Percentiles rank a stretch among this genome's conserved stretches.
Conservation (phyloP, 2,329 filamentous ascomycete species). For the Colletotrichum gigasporum region DNA sequence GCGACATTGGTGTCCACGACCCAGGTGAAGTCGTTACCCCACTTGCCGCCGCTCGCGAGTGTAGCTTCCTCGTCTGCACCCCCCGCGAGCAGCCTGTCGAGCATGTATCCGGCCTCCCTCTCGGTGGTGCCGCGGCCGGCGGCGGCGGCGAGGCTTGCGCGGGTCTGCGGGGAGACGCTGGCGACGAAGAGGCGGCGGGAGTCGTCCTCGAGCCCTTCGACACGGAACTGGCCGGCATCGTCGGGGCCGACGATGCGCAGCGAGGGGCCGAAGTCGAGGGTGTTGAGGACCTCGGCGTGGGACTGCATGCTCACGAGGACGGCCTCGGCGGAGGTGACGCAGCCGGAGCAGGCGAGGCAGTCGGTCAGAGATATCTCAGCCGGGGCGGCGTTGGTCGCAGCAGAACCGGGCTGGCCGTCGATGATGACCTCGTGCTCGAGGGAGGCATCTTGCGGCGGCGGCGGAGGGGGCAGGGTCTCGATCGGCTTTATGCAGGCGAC, state of each 20-base stretch:
- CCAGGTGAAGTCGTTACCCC: conserved; percentile 85
- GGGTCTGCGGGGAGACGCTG: conserved; percentile 89
- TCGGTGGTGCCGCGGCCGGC: conserved; percentile 78
- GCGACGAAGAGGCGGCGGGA: conserved; percentile 86
- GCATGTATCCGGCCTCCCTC: conserved; percentile 80
- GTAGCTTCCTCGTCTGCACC: too few relatives aligned
- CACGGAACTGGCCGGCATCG: conserved; percentile 43
- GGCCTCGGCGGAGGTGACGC: conserved; percentile 96
- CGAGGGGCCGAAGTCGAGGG: conserved; percentile 74
- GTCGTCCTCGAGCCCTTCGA: conserved; percentile 64
- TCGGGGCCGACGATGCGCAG: conserved; percentile 50
- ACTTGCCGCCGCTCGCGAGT: conserved; percentile 74
- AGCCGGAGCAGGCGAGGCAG: conserved; percentile 96
- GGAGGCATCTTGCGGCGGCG: conserved; percentile 44
- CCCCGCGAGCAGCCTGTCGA: conserved; percentile 81
- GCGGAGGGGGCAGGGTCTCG: conserved; percentile 81
- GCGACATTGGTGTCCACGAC: conserved; percentile 89
- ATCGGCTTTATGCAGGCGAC: conserved; percentile 98
- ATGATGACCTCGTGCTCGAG: conserved; percentile 88
- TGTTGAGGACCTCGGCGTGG: conserved; percentile 87
- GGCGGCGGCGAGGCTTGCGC: conserved; percentile 88
- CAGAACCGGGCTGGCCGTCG: conserved; percentile 76
- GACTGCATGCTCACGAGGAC: conserved; percentile 96
- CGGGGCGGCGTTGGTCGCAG: conserved; percentile 66
- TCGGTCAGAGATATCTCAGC: conserved; percentile 96